Conservation (phyloP, 257 asterid species). For the Primulina eburnea region DNA sequence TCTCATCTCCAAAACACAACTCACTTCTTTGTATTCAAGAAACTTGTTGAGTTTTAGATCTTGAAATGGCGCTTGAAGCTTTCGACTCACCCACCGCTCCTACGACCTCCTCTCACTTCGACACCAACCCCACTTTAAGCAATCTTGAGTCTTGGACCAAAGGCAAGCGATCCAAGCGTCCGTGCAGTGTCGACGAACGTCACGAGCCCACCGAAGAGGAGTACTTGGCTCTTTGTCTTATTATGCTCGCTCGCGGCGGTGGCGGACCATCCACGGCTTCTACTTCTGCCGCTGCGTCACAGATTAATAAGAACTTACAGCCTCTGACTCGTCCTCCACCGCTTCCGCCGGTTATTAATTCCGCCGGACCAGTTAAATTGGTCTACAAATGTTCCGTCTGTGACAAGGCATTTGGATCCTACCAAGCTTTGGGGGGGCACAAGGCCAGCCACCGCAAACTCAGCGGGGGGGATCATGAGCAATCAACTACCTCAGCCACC, state of each 20-base stretch:
- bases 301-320: neutral
- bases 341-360: slow-evolving; percentile 1
- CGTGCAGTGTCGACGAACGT: slow-evolving; percentile 29
- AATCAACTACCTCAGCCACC: slow-evolving; percentile 28
- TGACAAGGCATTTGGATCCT: slow-evolving; percentile 40
- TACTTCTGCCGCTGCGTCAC: slow-evolving; percentile 16
- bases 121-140: slow-evolving; percentile 20
- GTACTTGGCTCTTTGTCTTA: slow-evolving; percentile 53
- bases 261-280: slow-evolving; percentile 4
- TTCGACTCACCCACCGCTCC: slow-evolving; percentile 35
- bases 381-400: slow-evolving; percentile 53
- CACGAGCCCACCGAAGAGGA: slow-evolving; percentile 32
- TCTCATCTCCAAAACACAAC: neutral
- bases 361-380: neutral
- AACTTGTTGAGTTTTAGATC: too few species aligned
- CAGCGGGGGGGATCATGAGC: slow-evolving; percentile 25
- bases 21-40: too few species aligned
- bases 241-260: slow-evolving; percentile 63
- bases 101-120: slow-evolving; percentile 30
- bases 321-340: slow-evolving; percentile 6
- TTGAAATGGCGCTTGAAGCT: slow-evolving; percentile 50
- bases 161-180: slow-evolving; percentile 52
- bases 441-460: slow-evolving; percentile 64
- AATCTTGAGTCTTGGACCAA: slow-evolving; percentile 34
- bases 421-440: slow-evolving; percentile 70